Base-by-base conservation (phyloP, 1,139 yeast species). In the Meyerozyma carpophila region DNA sequence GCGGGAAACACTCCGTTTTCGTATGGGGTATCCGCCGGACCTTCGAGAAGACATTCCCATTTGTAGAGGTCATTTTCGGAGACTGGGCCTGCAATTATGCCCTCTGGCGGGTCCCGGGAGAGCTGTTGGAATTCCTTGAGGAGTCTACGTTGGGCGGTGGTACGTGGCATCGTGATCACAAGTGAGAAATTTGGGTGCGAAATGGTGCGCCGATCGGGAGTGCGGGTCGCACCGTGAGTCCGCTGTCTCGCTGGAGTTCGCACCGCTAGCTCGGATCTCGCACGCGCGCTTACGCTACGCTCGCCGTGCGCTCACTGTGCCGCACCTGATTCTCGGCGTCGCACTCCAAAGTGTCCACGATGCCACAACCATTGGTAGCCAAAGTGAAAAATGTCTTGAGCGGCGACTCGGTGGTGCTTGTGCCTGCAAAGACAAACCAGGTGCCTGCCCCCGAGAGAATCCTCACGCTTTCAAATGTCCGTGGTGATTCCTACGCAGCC, bases 1-100 rank as follows among this genome's bases (percentile, higher is more conserved):
- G 98, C 97, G 21, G 93, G 86, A 61, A 90, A 93, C 11, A 93
- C 84, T 6, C 98, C 98, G 51, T 91, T 86, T 56, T 90, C 98
- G 59, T 89, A 93, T 3, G 95, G 87, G 0, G 98, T 90, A 41
- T 79, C 97, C n/a, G 81, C 75, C 1, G 98, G 98, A 0, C 98
- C 98, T 54, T 85, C 94, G 40, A 93, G 68, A 45, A 90, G 67
- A 61, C 98, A 93, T 51, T 88, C 95, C 98, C 98, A 93, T 37
- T 73, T 72, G 52, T 89, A 88, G 48, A 93, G 66, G 62, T 93
- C 81, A 55, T 84, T 84, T 56, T 93, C 98, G 20, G 78, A 68
- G 1, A 81, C 69, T 0, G 98, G 98, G 1, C 96, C 95, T 0
- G 98, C 98, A 7, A 90, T 79, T 41, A 93, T 88, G 1, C 98